Base-by-base conservation (phyloP, 2,329 filamentous ascomycete species). In the Aspergillus pseudoviridinutans region DNA sequence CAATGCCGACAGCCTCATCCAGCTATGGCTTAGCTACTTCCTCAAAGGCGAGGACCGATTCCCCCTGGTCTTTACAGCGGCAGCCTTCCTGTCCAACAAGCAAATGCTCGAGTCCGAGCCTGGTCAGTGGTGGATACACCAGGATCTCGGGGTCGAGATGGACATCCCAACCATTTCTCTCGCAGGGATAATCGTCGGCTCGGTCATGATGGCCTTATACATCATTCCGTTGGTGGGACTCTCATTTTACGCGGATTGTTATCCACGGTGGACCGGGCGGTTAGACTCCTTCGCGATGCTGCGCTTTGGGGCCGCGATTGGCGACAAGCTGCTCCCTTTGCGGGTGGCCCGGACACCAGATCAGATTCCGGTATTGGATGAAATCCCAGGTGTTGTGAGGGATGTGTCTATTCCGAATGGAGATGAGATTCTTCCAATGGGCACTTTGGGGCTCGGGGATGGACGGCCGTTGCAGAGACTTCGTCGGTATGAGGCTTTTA, bases 211-310 rank as follows among this genome's bases (percentile, higher is more conserved):
- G 25, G 62, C 53, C 1, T 22, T 58, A 0, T 52, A 65, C 28
- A 38, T 65, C 27, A 14, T 62, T 5, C 22, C 42, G 2, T 24
- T 67, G 10, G 8, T 65, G 3, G 47, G 56, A 20, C 51, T 65
- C 3, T 54, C 55, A 4, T n/a, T 57, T 0, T 67, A 67, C 49
- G 58, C 60, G 3, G 51, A 46, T 8, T 50, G 35, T 22, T 54
- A 50, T 12, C 59, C 57, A 10, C 53, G 60, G 6, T 67, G 63
- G 65, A 65, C 63, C 5, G 10, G 20, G 1, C 38, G 42, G n/a
- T 51, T 66, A 1, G 63, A 67, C 27, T 61, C 65, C 5, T 66
- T 61, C 25, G 56, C 57, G 6, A 62, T 66, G 57, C 35, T 67
- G 54, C 57, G 65, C 1, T 51, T 65, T 12, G 64, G 65, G 1